Percentiles rank a stretch among this genome's conserved stretches.
Evolutionary conservation across 116 monocot genomes (phyloP).

Genomic region (Cymodocea nodosa): DNA sequence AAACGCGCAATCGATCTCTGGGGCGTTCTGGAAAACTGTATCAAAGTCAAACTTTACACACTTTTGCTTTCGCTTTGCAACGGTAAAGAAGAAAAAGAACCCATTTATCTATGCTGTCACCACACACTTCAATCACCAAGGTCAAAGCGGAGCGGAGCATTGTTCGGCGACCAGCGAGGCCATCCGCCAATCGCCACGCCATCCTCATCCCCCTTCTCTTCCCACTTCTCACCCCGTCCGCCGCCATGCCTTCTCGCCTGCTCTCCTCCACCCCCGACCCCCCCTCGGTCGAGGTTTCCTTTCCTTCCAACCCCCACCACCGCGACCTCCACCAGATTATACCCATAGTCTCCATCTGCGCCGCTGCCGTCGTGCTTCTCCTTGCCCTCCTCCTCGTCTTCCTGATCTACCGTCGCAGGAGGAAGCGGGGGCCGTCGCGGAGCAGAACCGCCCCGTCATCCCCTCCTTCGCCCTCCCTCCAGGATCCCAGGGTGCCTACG

Average conservation of each 20-base stretch:
- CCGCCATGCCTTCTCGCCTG: constrained; percentile 2
- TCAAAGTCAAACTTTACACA: no score
- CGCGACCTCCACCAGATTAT: background rate
- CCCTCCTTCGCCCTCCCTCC: constrained; percentile 4
- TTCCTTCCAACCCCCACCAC: background rate
- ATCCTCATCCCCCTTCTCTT: background rate
- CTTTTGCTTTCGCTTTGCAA: no score
- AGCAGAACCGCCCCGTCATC: constrained; percentile 9
- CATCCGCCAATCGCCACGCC: no score
- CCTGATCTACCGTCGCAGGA: constrained; percentile 2
- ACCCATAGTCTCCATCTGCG: background rate
- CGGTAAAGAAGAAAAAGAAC: no score
- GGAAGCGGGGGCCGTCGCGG: background rate
- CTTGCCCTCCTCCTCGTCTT: background rate
- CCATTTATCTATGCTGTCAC: no score
- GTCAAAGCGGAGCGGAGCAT: no score
- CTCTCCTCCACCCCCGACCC: background rate
- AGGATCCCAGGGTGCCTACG: constrained; percentile 13
- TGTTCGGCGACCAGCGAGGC: no score
- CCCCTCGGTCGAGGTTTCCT: background rate
- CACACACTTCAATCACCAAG: no score
- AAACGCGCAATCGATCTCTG: no score
- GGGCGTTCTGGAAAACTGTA: no score
- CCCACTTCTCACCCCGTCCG: background rate
- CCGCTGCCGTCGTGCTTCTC: constrained; percentile 2